Conservation (phyloP, 2,329 filamentous ascomycete genomes). For the Colletotrichum orchidophilum region DNA sequence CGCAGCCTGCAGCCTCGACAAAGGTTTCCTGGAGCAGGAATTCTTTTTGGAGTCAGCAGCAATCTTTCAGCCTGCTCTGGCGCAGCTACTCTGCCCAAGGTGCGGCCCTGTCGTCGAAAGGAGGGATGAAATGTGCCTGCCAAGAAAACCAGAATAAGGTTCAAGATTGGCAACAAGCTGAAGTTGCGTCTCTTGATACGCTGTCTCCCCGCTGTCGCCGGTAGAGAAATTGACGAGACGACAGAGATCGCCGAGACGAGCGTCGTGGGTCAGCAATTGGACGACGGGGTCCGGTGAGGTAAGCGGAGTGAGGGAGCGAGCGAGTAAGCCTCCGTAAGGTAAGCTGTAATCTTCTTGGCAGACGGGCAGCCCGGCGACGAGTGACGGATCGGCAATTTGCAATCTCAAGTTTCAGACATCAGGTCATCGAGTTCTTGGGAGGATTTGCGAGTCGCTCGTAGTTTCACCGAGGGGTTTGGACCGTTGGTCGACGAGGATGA, state of each 20-base stretch:
- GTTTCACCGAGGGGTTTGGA: constrained; percentile 24
- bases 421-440: constrained; percentile 31
- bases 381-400: constrained; percentile 27
- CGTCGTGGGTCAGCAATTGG: constrained; percentile 18
- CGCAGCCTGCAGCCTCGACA: neutral
- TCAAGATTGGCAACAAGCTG: constrained; percentile 3
- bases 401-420: constrained; percentile 35
- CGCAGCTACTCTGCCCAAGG: neutral
- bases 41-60: neutral
- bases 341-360: neutral
- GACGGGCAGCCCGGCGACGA: neutral
- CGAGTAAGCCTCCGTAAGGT: neutral
- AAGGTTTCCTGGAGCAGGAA: neutral
- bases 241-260: constrained; percentile 7
- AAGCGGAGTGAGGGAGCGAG: neutral
- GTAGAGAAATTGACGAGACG: neutral
- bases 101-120: constrained; percentile 6
- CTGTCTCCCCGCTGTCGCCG: constrained; percentile 1
- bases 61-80: neutral
- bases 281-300: constrained; percentile 1
- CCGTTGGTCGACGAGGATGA: constrained; percentile 6
- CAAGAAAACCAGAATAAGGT: constrained; percentile 19
- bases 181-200: constrained; percentile 3
- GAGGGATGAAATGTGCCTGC: constrained; percentile 11
- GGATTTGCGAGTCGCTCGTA: constrained; percentile 27